Evolutionary conservation across 129 eudicot genomes (phyloP), one percentile per base, ranked within the genome.

Genomic region (Helianthus tuberosus): DNA sequence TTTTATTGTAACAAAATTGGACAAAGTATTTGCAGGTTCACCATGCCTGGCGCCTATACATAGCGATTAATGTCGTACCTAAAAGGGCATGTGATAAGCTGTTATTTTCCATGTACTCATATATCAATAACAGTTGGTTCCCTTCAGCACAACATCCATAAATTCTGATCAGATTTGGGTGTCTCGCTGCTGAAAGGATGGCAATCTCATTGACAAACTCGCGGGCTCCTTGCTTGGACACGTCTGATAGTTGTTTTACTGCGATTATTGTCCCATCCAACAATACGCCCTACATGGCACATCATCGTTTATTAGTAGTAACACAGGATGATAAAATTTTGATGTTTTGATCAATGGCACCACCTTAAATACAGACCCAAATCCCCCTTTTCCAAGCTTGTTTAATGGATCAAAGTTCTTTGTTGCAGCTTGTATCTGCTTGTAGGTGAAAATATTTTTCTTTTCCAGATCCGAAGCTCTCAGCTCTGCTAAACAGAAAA

Each of bases 51-150:
- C n/a, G n/a, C n/a, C n/a, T n/a, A n/a, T n/a, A n/a, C 29, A 25
- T 25, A 25, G 29, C 2, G 29, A 25, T 25, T 25, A 25, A 25
- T 25, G 2, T 25, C 2, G n/a, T 2, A 25, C 96, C 41, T 83
- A 89, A 73, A 89, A n/a, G 90, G 57, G 86, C 91, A 13, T 86
- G 87, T 0, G 93, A 85, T 20, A 90, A 63, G 67, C 89, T 81
- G 61, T 90, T 90, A 64, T 87, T 87, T 73, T 90, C 93, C 93
- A 90, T 90, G 87, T 90, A 90, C 83, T 90, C 93, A 2, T n/a
- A n/a, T n/a, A n/a, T n/a, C n/a, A n/a, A n/a, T n/a, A n/a, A n/a
- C n/a, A n/a, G n/a, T n/a, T n/a, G 96, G 82, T 85, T 87, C 44
- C 93, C 93, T 79, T 90, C 91, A 64, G 83, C 84, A 69, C 93